Conservation (phyloP, 192 early-diverging fungal species). For the Anaeromyces robustus region DNA sequence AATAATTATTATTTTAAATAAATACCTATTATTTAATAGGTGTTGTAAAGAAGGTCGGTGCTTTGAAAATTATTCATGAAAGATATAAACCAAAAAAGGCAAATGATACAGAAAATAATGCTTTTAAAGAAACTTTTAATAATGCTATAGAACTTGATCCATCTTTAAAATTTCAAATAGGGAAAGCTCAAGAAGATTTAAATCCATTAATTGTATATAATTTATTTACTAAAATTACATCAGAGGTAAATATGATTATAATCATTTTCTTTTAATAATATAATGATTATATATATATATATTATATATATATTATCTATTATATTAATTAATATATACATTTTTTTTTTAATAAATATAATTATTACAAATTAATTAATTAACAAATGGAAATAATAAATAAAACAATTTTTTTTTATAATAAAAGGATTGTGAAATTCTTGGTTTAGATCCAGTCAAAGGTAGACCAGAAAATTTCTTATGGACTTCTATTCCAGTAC, state of each 20-base stretch:
- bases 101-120: constrained; percentile 51
- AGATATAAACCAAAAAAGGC: constrained; percentile 65
- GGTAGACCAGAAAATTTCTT: constrained; percentile 85
- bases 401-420: no score
- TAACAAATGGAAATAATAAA: no score
- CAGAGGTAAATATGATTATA: constrained; percentile 36
- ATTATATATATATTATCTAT: background rate
- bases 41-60: constrained; percentile 87
- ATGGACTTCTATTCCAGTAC: constrained; percentile 89
- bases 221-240: constrained; percentile 70
- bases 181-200: constrained; percentile 84
- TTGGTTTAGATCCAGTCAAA: constrained; percentile 71
- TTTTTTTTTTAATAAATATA: no score
- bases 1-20: no score
- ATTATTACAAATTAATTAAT: no score
- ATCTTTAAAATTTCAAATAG: constrained; percentile 55
- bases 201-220: constrained; percentile 73
- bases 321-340: no score
- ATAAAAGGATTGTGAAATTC: constrained; percentile 71
- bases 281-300: background rate
- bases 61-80: constrained; percentile 90
- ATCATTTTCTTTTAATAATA: background rate
- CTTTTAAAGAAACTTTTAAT: constrained; percentile 55
- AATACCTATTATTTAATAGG: no score
- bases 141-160: constrained; percentile 56